Base-by-base conservation (phyloP, 306 rosid species). In the Inga laurina region DNA sequence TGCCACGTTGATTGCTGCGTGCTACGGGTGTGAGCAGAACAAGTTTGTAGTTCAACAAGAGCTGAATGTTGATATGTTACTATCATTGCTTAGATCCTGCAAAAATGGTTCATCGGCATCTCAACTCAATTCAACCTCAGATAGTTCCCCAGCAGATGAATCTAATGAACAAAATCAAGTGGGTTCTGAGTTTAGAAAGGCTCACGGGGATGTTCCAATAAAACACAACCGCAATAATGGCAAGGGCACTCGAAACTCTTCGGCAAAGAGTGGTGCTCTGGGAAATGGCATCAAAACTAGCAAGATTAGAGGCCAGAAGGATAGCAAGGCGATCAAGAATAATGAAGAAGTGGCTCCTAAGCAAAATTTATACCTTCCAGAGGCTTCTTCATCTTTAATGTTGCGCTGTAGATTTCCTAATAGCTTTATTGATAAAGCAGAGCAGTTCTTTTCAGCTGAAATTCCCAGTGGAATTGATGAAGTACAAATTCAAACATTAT, bases 21-120 rank as follows among this genome's bases (percentile, higher is more conserved):
- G 99, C 90, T 96, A 89, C 2, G 94, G 93, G 79, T 92, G 97
- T 74, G 94, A 89, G 86, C 98, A 93, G 90, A 96, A 94, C 91
- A 96, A 96, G 87, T 90, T 88, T 46, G 91, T 96, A 49, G 97
- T 96, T 83, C 98, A 90, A 88, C 98, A 90, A 88, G 99, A 96
- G 87, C 89, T 96, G 83, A 93, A 97, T 78, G 86, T 89, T 72
- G 99, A 96, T 82, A 96, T 96, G 99, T 90, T 92, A 54, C 91
- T 96, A 72, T 92, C 98, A 75, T 88, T 93, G 88, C 90, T 96
- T 74, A 85, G 87, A 84, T 93, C 97, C 24, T 93, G 99, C 88
- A 90, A 86, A 90, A 91, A 74, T 71, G 78, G 86, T 84, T 76
- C 83, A 48, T 81, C 87, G n/a, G 81, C 86, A 45, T 79, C 78